These are phyloP conservation scores for Acanthamoeba castellanii DNA, from an alignment of 208 protist species.

Conservation along the genomic window DNA sequence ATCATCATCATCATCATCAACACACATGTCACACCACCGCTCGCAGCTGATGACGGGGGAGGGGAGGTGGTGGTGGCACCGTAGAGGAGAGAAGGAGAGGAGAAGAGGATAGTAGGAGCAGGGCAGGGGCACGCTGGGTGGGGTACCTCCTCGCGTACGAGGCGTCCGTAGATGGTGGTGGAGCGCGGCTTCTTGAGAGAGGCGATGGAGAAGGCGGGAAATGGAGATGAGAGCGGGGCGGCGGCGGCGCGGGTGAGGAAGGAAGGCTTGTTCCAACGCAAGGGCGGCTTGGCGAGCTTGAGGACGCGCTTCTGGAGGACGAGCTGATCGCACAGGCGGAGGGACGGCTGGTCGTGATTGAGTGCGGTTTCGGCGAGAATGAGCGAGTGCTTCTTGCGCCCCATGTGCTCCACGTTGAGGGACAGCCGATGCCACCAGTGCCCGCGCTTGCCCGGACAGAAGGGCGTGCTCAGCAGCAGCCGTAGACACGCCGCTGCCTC, in stretches of 20 bases:
- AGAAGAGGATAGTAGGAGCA: not conserved
- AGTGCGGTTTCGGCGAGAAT: constrained; percentile 35
- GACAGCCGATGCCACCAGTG: constrained; percentile 48
- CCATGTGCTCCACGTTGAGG: constrained; percentile 50
- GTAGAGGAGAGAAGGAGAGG: not conserved
- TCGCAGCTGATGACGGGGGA: too few species aligned
- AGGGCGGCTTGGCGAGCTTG: constrained; percentile 43
- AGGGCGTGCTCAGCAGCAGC: constrained; percentile 29
- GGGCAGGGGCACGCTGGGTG: too few species aligned
- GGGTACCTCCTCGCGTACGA: not conserved
- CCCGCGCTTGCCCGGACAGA: constrained; percentile 51
- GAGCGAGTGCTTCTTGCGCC: not conserved
- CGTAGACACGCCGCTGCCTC: not conserved
- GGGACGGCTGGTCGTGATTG: not conserved
- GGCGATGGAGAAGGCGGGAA: not conserved
- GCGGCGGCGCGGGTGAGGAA: not conserved
- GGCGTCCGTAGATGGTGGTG: not conserved
- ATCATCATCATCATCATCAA: too few species aligned
- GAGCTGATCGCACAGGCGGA: constrained; percentile 15
- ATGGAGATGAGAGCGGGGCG: not conserved
- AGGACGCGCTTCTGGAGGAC: not conserved
- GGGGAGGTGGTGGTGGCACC: too few species aligned
- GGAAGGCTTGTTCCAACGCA: constrained; percentile 23
- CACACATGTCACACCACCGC: too few species aligned
- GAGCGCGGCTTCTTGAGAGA: not conserved